phyloP scores from a whole-genome alignment of 352 stramenopile genomes.

The Phytophthora palmivora region DNA sequence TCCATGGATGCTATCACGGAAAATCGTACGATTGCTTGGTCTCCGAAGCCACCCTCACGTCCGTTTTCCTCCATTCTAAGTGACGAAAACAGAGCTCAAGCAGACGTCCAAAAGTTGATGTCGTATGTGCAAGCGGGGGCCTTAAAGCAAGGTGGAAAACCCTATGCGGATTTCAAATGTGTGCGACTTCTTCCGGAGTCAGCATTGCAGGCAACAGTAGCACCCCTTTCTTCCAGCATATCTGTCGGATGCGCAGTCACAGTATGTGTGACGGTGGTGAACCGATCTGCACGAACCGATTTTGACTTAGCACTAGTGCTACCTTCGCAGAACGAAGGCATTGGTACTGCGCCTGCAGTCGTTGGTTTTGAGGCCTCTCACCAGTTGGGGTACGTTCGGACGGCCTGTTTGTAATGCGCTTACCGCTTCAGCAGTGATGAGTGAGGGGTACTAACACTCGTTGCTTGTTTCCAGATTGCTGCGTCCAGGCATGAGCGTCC shows the following conservation, averaged over 20 bases:
- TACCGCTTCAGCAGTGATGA: constrained; percentile 7
- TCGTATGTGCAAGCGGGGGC: constrained; percentile 17
- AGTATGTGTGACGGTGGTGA: constrained; percentile 60
- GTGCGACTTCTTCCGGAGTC: constrained; percentile 51
- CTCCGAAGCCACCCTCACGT: constrained; percentile 31
- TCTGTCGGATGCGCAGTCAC: constrained; percentile 26
- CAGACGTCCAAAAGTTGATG: constrained; percentile 25
- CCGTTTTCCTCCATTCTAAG: constrained; percentile 17
- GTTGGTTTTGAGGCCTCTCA: constrained; percentile 72
- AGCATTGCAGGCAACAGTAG: constrained; percentile 52
- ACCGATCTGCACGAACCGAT: constrained; percentile 49
- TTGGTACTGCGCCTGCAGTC: constrained; percentile 21
- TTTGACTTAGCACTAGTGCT: constrained; percentile 78
- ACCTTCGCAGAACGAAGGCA: constrained; percentile 20
- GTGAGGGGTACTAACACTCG: constrained; percentile 9
- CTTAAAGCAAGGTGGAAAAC: constrained; percentile 11
- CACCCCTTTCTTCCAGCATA: constrained; percentile 31
- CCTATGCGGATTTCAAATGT: constrained; percentile 35
- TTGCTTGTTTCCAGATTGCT: constrained; percentile 39
- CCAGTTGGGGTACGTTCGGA: constrained; percentile 61
- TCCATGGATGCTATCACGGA: constrained; percentile 58
- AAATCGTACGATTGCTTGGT: constrained; percentile 75
- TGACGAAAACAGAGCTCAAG: constrained; percentile 13
- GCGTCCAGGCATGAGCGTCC: constrained; percentile 57
- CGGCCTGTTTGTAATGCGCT: constrained; percentile 11